Percentiles rank a stretch among this genome's conserved stretches.
Conservation (phyloP, 1,284 basidiomycete species). For the Gymnopus androsaceus region DNA sequence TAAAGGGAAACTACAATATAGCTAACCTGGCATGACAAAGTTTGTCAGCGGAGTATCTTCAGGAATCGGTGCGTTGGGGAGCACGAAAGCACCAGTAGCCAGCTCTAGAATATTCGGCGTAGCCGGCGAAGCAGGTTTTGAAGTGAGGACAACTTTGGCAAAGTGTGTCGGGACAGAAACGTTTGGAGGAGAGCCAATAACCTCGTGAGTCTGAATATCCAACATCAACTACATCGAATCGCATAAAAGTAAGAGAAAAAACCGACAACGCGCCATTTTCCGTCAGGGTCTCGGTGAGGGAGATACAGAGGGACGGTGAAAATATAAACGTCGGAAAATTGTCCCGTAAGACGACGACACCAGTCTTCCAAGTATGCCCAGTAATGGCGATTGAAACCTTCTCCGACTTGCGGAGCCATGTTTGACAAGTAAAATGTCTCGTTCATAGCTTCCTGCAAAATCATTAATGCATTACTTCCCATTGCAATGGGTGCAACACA, state of each 20-base stretch:
- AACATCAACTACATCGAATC: not conserved
- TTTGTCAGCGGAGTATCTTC: constrained; percentile 79
- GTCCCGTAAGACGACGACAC: constrained; percentile 84
- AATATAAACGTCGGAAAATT: constrained; percentile 93
- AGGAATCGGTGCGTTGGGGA: constrained; percentile 88
- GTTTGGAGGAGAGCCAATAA: constrained; percentile 90
- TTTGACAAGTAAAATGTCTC: constrained; percentile 96
- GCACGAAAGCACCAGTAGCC: constrained; percentile 89
- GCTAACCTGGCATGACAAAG: constrained; percentile 80
- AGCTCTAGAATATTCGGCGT: constrained; percentile 75
- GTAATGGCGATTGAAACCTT: constrained; percentile 96
- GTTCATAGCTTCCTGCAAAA: constrained; percentile 85
- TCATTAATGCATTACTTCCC: not conserved
- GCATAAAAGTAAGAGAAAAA: constrained; percentile 7
- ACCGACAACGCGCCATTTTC: constrained; percentile 92
- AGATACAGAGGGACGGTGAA: constrained; percentile 99
- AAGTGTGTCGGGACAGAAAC: constrained; percentile 97
- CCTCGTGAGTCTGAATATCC: constrained; percentile 75
- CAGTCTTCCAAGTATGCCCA: constrained; percentile 98
- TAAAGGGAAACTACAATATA: not conserved
- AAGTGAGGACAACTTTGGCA: constrained; percentile 90
- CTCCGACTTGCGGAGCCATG: constrained; percentile 97
- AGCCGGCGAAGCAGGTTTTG: constrained; percentile 71
- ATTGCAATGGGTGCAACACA: constrained; percentile 26
- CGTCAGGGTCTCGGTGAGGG: constrained; percentile 81